A percentile compares a stretch with the other conserved stretches of the same genome.
Evolutionary conservation across 192 early-diverging fungal genomes (phyloP).

Genomic region (Coemansia sp.): DNA sequence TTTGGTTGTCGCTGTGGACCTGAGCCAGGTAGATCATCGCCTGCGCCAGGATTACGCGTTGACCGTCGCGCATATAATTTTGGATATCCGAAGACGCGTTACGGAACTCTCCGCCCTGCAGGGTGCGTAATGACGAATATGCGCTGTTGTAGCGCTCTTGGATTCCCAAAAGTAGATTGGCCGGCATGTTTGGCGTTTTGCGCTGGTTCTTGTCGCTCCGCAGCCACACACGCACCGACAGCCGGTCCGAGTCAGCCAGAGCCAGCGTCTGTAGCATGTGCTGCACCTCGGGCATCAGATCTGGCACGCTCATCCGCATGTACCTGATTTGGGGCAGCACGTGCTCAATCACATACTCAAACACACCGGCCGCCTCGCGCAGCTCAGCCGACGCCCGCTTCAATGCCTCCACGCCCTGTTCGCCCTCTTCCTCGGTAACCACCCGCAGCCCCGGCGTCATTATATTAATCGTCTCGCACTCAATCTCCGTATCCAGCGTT

Average conservation of each 20-base stretch:
- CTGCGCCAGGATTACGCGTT: slow-evolving; percentile 48
- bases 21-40: slow-evolving; percentile 53
- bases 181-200: slow-evolving; percentile 47
- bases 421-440: slow-evolving; percentile 35
- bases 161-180: slow-evolving; percentile 49
- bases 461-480: slow-evolving; percentile 45
- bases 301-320: slow-evolving; percentile 36
- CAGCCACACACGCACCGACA: slow-evolving; percentile 52
- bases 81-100: slow-evolving; percentile 45
- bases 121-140: slow-evolving; percentile 26
- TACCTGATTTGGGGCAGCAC: slow-evolving; percentile 36
- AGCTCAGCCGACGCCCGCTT: slow-evolving; percentile 50
- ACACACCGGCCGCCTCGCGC: slow-evolving; percentile 48
- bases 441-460: slow-evolving; percentile 37
- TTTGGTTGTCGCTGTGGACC: slow-evolving; percentile 51
- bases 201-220: slow-evolving; percentile 43
- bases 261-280: slow-evolving; percentile 52
- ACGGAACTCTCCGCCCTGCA: slow-evolving; percentile 50
- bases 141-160: slow-evolving; percentile 51
- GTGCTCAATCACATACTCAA: slow-evolving; percentile 42
- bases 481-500: slow-evolving; percentile 49
- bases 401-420: slow-evolving; percentile 40
- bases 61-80: slow-evolving; percentile 54
- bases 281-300: slow-evolving; percentile 51
- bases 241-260: slow-evolving; percentile 50